Percentiles rank a stretch among this genome's conserved stretches.
Evolutionary conservation across 2,329 filamentous ascomycete species (phyloP).

Genomic region (Zymoseptoria ardabiliae): DNA sequence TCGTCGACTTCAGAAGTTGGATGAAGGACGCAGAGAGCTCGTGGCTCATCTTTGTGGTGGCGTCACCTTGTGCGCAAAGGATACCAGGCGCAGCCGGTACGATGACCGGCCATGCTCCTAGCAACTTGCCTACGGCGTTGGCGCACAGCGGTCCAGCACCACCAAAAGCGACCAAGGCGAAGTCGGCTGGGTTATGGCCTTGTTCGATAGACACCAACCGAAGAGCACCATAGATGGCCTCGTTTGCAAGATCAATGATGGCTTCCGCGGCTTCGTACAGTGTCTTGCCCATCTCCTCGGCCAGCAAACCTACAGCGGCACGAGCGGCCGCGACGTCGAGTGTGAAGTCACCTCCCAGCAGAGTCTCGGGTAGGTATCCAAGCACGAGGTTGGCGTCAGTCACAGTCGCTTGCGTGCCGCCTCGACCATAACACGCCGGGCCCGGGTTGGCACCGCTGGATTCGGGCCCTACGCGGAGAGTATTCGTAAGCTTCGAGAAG

Average conservation of each 20-base stretch:
- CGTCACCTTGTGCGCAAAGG: slow-evolving; percentile 22
- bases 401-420: slow-evolving; percentile 21
- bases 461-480: slow-evolving; percentile 22
- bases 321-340: slow-evolving; percentile 20
- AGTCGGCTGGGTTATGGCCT: slow-evolving; percentile 22
- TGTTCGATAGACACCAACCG: slow-evolving; percentile 23
- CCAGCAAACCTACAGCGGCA: slow-evolving; percentile 16
- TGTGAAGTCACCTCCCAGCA: slow-evolving; percentile 23
- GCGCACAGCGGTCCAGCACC: slow-evolving; percentile 21
- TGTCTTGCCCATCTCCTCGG: slow-evolving; percentile 22
- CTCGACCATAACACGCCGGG: slow-evolving; percentile 21
- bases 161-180: slow-evolving; percentile 23
- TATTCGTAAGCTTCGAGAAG: slow-evolving; percentile 21
- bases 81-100: slow-evolving; percentile 24
- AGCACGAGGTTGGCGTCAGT: slow-evolving; percentile 23
- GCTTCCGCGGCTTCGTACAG: slow-evolving; percentile 21
- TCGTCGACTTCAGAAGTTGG: slow-evolving; percentile 15
- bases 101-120: slow-evolving; percentile 23
- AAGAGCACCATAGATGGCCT: slow-evolving; percentile 22
- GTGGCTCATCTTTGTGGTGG: slow-evolving; percentile 24
- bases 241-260: slow-evolving; percentile 22
- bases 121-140: slow-evolving; percentile 20
- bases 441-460: slow-evolving; percentile 19
- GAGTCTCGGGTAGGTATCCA: slow-evolving; percentile 21
- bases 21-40: slow-evolving; percentile 23